Evolutionary conservation across 495 filamentous ascomycete species (phyloP).

Genomic region (Copromyces sp.): DNA sequence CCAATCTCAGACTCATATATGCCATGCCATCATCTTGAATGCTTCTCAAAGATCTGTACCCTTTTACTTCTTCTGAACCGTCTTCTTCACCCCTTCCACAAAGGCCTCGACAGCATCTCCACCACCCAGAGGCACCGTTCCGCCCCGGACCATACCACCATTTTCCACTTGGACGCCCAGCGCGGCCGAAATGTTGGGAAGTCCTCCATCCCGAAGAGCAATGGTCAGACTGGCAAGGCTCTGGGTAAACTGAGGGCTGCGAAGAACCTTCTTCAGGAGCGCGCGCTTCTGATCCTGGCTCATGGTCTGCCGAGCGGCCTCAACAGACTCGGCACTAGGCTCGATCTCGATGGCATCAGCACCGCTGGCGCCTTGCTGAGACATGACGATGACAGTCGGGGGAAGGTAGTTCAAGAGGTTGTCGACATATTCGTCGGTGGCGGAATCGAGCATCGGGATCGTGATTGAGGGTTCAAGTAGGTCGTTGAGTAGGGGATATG

Average conservation of each 20-base stretch:
- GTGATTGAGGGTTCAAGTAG: constrained; percentile 69
- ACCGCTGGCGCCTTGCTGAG: constrained; percentile 49
- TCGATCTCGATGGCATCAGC: constrained; percentile 36
- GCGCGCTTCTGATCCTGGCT: constrained; percentile 68
- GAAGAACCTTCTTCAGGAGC: constrained; percentile 72
- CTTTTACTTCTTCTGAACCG: constrained; percentile 46
- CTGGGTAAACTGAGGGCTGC: constrained; percentile 84
- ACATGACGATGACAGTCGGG: constrained; percentile 52
- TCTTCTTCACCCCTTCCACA: constrained; percentile 73
- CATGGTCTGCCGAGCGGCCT: constrained; percentile 65
- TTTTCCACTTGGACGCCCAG: constrained; percentile 68
- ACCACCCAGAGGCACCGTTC: constrained; percentile 73
- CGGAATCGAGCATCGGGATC: constrained; percentile 61
- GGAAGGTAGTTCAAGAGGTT: constrained; percentile 69
- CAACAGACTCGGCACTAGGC: constrained; percentile 51
- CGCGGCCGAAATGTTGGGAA: constrained; percentile 82
- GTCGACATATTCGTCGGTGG: constrained; percentile 55
- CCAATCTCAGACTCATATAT: background rate
- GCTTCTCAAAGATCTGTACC: background rate
- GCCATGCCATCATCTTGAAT: background rate
- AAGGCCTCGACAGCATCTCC: constrained; percentile 86
- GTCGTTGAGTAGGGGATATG: constrained; percentile 79
- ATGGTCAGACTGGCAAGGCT: constrained; percentile 73
- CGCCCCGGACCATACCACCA: constrained; percentile 66
- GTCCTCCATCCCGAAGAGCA: constrained; percentile 83